Base-by-base conservation (phyloP, 2,329 filamentous ascomycete genomes). In the Epichloe sibirici region DNA sequence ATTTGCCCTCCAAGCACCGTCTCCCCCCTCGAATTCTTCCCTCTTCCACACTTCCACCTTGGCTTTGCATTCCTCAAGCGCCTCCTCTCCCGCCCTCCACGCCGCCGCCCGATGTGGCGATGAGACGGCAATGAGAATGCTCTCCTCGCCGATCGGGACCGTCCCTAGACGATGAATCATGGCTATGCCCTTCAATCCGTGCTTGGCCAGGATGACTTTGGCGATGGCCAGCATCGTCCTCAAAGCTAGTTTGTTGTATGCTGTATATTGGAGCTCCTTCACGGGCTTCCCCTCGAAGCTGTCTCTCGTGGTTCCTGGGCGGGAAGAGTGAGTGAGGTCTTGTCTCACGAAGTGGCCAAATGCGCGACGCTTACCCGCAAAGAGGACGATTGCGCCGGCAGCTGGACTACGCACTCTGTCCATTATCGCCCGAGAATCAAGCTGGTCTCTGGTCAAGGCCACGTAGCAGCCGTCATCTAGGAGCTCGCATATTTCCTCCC, bases 11-110 rank as follows among this genome's bases (percentile, higher is more conserved):
- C 90, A 96, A 45, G 93, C 78, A 6, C 83, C 87, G 57, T 86
- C 84, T 23, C 82, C 85, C 1, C 79, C 85, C 45, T 78, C 81
- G 73, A 96, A 96, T 66, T 89, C 86, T 71, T 97, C 91, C 58
- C 82, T 74, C 71, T 96, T 96, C 91, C 91, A 96, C 43, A 98
- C 84, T 73, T 98, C 93, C n/a, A 88, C 88, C 58, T 77, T 82
- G 52, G 79, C 80, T 72, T 97, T 98, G 63, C 88, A 89, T 65
- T 81, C 73, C 71, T 97, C 91, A 54, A 97, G 71, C 37, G 90
- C 86, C 70, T 94, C 88, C 71, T 97, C 91, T 0, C 88, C 91
- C 0, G 86, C 91, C 60, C 74, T 72, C 91, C 91, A 98, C 5
- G 88, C 90, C 13, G 86, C 87, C 60, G 86, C 79, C 7, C 93